Conservation (phyloP, 2,329 filamentous ascomycete species). For the Botrytis medusae region DNA sequence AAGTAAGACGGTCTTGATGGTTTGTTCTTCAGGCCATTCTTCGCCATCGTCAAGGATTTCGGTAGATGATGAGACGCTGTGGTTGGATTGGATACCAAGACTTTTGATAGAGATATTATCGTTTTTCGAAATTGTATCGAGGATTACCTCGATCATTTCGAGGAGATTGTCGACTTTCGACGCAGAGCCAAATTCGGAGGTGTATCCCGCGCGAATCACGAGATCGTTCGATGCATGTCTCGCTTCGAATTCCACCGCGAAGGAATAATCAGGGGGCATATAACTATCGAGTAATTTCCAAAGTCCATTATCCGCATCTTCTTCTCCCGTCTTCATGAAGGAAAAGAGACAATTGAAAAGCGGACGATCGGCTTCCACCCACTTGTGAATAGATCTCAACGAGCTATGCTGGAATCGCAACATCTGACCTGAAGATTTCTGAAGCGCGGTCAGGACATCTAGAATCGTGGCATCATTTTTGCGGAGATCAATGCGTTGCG, state of each 20-base stretch:
- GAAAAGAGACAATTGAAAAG: conserved; percentile 14
- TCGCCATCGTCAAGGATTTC: background rate
- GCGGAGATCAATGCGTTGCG: conserved; percentile 40
- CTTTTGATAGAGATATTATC: background rate
- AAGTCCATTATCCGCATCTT: background rate
- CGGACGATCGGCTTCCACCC: conserved; percentile 9
- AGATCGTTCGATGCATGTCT: background rate
- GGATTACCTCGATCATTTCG: conserved; percentile 2
- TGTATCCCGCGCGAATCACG: conserved; percentile 1
- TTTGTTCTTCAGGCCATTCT: background rate
- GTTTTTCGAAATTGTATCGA: background rate
- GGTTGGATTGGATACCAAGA: conserved; percentile 2
- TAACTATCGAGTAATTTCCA: conserved; percentile 9
- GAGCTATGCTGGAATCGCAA: conserved; percentile 8
- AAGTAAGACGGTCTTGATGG: background rate
- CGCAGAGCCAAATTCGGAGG: background rate
- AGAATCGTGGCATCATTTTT: background rate
- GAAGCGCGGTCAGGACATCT: background rate
- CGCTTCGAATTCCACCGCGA: conserved; percentile 13
- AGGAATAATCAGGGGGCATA: conserved; percentile 11
- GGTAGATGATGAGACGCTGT: background rate
- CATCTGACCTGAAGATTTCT: conserved; percentile 10
- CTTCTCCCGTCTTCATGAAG: conserved; percentile 10
- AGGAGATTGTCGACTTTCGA: background rate
- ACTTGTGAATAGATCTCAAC: conserved; percentile 8